Evolutionary conservation across 2,329 filamentous ascomycete genomes (phyloP).

Genomic region (Hymenoscyphus occultus): DNA sequence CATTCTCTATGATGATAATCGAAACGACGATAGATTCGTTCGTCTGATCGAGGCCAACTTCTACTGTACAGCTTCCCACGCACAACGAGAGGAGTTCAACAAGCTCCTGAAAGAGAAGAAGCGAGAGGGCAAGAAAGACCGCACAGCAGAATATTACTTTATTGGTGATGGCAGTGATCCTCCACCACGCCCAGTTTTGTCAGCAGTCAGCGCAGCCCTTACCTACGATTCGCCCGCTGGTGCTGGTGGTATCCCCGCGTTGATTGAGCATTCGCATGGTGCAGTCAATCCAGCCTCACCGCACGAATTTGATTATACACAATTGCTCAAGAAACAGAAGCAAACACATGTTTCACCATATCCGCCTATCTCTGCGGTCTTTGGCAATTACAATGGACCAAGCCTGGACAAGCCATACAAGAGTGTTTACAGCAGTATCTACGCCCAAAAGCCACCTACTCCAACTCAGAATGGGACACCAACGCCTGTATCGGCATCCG

Average conservation of each 20-base stretch:
- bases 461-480: conserved; percentile 1
- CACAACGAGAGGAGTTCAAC: conserved; percentile 51
- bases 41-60: conserved; percentile 57
- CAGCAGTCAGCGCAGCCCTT: conserved; percentile 13
- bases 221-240: conserved; percentile 10
- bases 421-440: background rate
- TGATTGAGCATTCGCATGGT: conserved; percentile 9
- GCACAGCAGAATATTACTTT: conserved; percentile 52
- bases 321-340: conserved; percentile 17
- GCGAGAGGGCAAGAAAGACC: conserved; percentile 54
- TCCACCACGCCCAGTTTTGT: conserved; percentile 19
- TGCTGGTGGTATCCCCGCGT: background rate
- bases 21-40: conserved; percentile 50
- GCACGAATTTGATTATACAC: conserved; percentile 9
- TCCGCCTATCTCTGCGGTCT: background rate
- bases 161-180: conserved; percentile 36
- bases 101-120: conserved; percentile 53
- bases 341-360: conserved; percentile 10
- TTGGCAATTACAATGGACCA: background rate
- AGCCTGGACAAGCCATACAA: background rate
- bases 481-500: background rate
- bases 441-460: background rate
- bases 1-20: conserved; percentile 57
- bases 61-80: conserved; percentile 52
- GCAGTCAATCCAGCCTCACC: conserved; percentile 8